phyloP scores from a whole-genome alignment of 805 yeast genomes.

The Starmerella kuoi region DNA sequence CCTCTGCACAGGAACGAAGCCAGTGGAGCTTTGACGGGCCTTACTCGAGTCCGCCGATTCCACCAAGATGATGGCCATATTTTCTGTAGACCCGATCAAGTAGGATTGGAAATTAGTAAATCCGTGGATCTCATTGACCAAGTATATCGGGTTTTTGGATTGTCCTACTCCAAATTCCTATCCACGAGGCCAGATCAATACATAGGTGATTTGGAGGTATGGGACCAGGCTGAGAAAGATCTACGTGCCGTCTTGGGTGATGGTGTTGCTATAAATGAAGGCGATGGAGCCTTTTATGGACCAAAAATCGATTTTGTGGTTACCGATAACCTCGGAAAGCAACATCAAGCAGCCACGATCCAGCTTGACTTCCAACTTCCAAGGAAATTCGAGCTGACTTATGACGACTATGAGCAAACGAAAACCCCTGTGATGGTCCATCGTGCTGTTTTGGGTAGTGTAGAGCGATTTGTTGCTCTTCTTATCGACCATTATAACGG shows the following conservation, averaged over 20 bases:
- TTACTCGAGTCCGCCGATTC: conserved; percentile 85
- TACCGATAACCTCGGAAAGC: conserved; percentile 64
- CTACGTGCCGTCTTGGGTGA: conserved; percentile 48
- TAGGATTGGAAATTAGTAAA: conserved; percentile 55
- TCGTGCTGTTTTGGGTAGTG: conserved; percentile 88
- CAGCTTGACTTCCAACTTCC: conserved; percentile 95
- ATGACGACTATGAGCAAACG: conserved; percentile 36
- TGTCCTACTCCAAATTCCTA: conserved; percentile 50
- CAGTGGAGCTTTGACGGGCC: conserved; percentile 83
- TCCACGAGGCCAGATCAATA: conserved; percentile 78
- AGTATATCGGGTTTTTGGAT: conserved; percentile 59
- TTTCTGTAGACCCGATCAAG: conserved; percentile 72
- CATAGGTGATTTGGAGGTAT: conserved; percentile 63
- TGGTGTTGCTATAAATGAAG: conserved; percentile 60
- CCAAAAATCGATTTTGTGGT: conserved; percentile 75
- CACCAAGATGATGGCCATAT: conserved; percentile 99
- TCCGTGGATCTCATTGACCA: conserved; percentile 63
- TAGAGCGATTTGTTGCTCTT: conserved; percentile 85
- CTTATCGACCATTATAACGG: conserved; percentile 83
- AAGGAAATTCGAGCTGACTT: conserved; percentile 62
- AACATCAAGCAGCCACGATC: conserved; percentile 89
- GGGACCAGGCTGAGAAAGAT: conserved; percentile 72
- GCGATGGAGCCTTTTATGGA: conserved; percentile 82
- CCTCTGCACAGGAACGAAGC: conserved; percentile 90
- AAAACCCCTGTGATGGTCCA: conserved; percentile 86